Conservation (phyloP, 1,139 yeast genomes). For the Yamadazyma conglobata region DNA sequence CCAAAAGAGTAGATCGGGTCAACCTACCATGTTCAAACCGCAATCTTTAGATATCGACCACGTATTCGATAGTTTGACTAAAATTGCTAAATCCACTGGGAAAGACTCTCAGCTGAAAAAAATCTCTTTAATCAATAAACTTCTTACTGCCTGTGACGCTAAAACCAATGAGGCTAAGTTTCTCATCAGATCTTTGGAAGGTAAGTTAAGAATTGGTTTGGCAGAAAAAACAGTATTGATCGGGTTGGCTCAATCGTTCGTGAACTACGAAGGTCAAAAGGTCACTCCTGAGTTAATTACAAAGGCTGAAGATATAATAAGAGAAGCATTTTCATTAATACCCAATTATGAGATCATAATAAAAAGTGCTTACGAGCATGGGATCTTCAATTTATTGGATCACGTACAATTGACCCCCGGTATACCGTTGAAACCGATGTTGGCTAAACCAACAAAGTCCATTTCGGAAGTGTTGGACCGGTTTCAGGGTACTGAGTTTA, state of each 20-base stretch:
- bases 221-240: slow-evolving; percentile 90
- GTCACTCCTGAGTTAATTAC: slow-evolving; percentile 40
- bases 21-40: slow-evolving; percentile 92
- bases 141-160: slow-evolving; percentile 86
- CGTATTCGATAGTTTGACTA: slow-evolving; percentile 71
- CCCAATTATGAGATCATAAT: slow-evolving; percentile 87
- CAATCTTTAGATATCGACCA: slow-evolving; percentile 66
- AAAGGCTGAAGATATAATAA: slow-evolving; percentile 71
- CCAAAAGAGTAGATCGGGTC: slow-evolving; percentile 74
- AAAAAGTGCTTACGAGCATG: slow-evolving; percentile 59
- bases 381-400: slow-evolving; percentile 61
- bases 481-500: slow-evolving; percentile 79
- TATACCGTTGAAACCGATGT: slow-evolving; percentile 94
- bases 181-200: slow-evolving; percentile 84
- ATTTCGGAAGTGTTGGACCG: slow-evolving; percentile 86
- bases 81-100: slow-evolving; percentile 81
- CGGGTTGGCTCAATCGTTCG: slow-evolving; percentile 80
- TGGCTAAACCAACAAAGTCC: slow-evolving; percentile 95
- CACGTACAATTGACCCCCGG: slow-evolving; percentile 84
- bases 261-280: slow-evolving; percentile 48
- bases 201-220: slow-evolving; percentile 86
- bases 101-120: slow-evolving; percentile 77
- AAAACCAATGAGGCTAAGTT: slow-evolving; percentile 75
- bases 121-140: slow-evolving; percentile 69
- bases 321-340: slow-evolving; percentile 85